These are phyloP conservation scores for Suillus decipiens DNA, from an alignment of 768 basidiomycete genomes.

Conservation along the genomic window DNA sequence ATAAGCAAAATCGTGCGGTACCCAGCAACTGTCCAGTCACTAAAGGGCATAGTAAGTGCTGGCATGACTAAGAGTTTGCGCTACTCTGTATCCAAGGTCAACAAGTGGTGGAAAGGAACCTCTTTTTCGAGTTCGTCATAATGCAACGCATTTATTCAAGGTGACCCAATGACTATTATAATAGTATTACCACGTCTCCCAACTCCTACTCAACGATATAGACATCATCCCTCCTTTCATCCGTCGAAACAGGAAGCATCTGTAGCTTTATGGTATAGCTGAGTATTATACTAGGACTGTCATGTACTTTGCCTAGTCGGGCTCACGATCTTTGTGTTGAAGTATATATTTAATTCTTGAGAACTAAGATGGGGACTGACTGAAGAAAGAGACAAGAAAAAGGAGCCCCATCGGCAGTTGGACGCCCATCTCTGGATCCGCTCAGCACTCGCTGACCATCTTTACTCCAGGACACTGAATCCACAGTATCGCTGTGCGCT, in stretches of 20 bases:
- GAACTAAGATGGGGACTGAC: not conserved
- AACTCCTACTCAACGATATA: not conserved
- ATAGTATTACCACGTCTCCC: not conserved
- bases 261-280: slow-evolving; percentile 5
- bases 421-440: too few species aligned
- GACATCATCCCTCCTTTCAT: not conserved
- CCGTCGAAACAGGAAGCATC: not conserved
- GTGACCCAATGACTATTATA: not conserved
- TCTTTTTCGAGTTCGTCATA: slow-evolving; percentile 16
- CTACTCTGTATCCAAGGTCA: slow-evolving; percentile 75
- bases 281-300: not conserved
- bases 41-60: slow-evolving; percentile 86
- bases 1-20: slow-evolving; percentile 75
- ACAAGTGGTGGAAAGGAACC: slow-evolving; percentile 75
- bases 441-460: too few species aligned
- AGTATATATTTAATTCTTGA: not conserved
- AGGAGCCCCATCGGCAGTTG: too few species aligned
- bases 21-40: slow-evolving; percentile 80
- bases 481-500: too few species aligned
- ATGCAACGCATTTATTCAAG: not conserved
- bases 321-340: not conserved
- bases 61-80: slow-evolving; percentile 77
- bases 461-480: too few species aligned
- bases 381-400: not conserved
- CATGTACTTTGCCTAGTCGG: slow-evolving; percentile 1